Evolutionary conservation across 2,329 filamentous ascomycete genomes (phyloP).

Genomic region (Arthrobotrys pseudoclavata): DNA sequence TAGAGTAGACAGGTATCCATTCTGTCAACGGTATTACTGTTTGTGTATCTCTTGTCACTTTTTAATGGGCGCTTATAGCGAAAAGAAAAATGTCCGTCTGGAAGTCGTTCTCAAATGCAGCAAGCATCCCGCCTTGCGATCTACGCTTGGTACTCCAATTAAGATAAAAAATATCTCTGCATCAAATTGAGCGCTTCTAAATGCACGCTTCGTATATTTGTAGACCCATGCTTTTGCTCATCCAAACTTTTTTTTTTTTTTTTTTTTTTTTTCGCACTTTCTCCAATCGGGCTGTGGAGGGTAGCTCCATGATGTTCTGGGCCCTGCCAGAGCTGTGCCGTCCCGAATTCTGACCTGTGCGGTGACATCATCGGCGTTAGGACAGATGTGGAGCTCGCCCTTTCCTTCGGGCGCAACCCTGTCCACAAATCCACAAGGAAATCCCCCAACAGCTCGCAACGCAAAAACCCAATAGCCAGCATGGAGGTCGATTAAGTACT

Average conservation of each 20-base stretch:
- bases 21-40: not conserved
- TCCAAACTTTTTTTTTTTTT: conserved; percentile 29
- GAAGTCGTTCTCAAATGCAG: conserved; percentile 2
- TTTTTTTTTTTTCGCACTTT: not conserved
- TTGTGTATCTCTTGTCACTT: not conserved
- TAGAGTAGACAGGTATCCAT: conserved; percentile 5
- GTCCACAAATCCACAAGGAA: not conserved
- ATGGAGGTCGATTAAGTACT: conserved; percentile 5
- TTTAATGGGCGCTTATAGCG: conserved; percentile 6
- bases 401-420: conserved; percentile 22
- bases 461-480: not conserved
- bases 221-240: not conserved
- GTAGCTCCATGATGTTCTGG: conserved; percentile 42
- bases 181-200: not conserved
- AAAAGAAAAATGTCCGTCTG: conserved; percentile 4
- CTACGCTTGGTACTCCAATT: conserved; percentile 11
- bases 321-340: conserved; percentile 55
- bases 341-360: conserved; percentile 38
- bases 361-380: conserved; percentile 49
- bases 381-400: conserved; percentile 40
- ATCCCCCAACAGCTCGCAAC: conserved; percentile 8
- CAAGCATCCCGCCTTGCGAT: conserved; percentile 4
- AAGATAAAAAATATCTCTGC: not conserved
- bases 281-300: conserved; percentile 9
- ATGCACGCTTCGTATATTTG: conserved; percentile 1